A percentile compares a stretch with the other conserved stretches of the same genome.
Conservation (phyloP, 352 stramenopile genomes). For the Globisporangium parvum region DNA sequence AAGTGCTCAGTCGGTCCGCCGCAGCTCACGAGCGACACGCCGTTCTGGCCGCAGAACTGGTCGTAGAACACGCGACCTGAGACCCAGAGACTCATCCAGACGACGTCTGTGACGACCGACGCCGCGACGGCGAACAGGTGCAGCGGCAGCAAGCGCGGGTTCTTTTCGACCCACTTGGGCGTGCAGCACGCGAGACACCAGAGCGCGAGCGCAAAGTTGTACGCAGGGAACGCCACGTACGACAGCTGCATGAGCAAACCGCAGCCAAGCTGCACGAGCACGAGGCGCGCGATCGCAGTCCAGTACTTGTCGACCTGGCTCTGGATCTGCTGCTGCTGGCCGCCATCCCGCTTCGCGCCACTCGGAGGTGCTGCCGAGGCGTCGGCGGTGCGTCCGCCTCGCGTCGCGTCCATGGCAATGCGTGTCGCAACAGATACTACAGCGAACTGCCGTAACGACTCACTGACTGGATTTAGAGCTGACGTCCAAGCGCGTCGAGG, state of each 20-base stretch:
- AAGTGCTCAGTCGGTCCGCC: conserved; percentile 52
- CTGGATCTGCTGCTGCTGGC: conserved; percentile 1
- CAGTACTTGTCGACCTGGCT: conserved; percentile 31
- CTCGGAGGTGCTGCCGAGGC: background rate
- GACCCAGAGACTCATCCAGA: conserved; percentile 77
- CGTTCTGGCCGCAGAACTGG: conserved; percentile 53
- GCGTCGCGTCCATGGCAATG: too few species aligned
- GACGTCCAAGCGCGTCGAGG: conserved; percentile 22
- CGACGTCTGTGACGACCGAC: conserved; percentile 58
- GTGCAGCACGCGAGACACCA: conserved; percentile 61
- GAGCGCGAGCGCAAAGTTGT: conserved; percentile 72
- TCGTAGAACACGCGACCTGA: conserved; percentile 71
- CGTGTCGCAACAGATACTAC: too few species aligned
- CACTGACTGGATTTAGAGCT: background rate
- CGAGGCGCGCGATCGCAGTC: conserved; percentile 27
- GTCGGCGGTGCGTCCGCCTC: too few species aligned
- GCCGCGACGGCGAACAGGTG: conserved; percentile 41
- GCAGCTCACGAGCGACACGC: conserved; percentile 63
- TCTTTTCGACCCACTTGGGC: conserved; percentile 37
- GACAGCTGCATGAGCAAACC: conserved; percentile 72
- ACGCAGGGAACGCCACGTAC: conserved; percentile 75
- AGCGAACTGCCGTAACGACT: too few species aligned
- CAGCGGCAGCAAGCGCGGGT: conserved; percentile 42
- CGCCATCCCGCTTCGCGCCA: background rate
- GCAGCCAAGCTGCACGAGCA: conserved; percentile 45